Conservation (phyloP, 108 stramenopile species). For the Skeletonema costatum region DNA sequence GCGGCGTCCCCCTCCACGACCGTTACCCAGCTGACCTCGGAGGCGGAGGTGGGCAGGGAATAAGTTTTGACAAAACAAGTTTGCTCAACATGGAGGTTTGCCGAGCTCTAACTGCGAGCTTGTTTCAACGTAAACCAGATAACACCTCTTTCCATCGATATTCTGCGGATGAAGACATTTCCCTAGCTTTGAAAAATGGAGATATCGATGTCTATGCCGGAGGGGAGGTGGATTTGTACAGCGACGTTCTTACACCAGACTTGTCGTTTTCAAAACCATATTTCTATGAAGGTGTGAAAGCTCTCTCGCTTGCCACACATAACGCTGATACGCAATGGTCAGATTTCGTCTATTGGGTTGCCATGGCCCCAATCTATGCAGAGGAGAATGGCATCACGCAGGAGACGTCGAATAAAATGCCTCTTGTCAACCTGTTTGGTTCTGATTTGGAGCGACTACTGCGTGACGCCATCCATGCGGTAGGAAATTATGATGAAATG, state of each 20-base stretch:
- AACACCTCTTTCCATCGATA: constrained; percentile 19
- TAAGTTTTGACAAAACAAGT: too few relatives aligned
- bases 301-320: constrained; percentile 39
- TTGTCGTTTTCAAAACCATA: too few relatives aligned
- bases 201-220: constrained; percentile 8
- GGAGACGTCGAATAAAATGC: constrained; percentile 21
- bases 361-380: constrained; percentile 31
- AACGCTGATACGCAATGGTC: constrained; percentile 43
- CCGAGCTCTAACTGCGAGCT: constrained; percentile 35
- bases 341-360: constrained; percentile 51
- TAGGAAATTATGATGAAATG: constrained; percentile 36
- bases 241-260: too few relatives aligned
- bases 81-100: constrained; percentile 55
- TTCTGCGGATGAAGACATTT: not conserved
- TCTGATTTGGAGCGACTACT: not conserved
- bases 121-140: constrained; percentile 21
- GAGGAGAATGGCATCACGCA: constrained; percentile 47
- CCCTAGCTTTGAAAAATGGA: too few relatives aligned
- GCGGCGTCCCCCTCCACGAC: constrained; percentile 16
- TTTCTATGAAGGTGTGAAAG: too few relatives aligned
- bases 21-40: too few relatives aligned
- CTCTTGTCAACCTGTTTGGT: constrained; percentile 28
- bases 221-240: too few relatives aligned
- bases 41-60: too few relatives aligned
- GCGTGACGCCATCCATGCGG: constrained; percentile 19